These are phyloP conservation scores for Ophioceras dolichostomum DNA, from an alignment of 2,329 filamentous ascomycete genomes.

Conservation along the genomic window DNA sequence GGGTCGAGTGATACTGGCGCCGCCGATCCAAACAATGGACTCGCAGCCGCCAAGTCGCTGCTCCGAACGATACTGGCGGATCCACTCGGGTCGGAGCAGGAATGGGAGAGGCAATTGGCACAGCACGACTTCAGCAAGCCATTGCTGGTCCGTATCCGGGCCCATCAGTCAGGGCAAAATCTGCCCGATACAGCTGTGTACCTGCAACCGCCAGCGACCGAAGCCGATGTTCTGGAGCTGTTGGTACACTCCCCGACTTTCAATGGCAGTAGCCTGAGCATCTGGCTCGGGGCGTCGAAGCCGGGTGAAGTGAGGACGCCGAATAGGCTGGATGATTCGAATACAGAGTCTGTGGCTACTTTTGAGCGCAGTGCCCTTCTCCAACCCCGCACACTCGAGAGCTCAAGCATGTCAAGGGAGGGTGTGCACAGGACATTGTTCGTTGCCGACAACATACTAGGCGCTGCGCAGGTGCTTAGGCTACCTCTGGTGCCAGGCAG, in stretches of 20 bases:
- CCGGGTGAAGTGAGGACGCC: too few relatives aligned
- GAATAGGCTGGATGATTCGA: too few relatives aligned
- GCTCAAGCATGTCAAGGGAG: too few relatives aligned
- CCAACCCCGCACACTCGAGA: too few relatives aligned
- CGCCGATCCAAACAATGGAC: too few relatives aligned
- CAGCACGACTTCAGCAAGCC: slow-evolving; percentile 38
- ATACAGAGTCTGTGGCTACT: too few relatives aligned
- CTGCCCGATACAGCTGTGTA: too few relatives aligned
- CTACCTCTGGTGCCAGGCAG: slow-evolving; percentile 23
- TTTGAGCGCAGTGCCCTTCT: too few relatives aligned
- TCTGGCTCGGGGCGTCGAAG: too few relatives aligned
- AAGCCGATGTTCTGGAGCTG: slow-evolving; percentile 42
- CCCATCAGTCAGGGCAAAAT: too few relatives aligned
- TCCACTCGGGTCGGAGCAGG: slow-evolving; percentile 47
- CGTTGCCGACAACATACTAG: slow-evolving; percentile 59
- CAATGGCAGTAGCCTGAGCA: slow-evolving; percentile 50
- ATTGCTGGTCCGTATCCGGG: slow-evolving; percentile 49
- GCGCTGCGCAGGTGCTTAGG: slow-evolving; percentile 42
- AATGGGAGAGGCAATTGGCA: slow-evolving; percentile 55
- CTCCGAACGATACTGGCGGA: slow-evolving; percentile 60
- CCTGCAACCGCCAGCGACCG: slow-evolving; percentile 13
- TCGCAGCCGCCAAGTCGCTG: slow-evolving; percentile 53
- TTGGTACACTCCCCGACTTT: slow-evolving; percentile 50
- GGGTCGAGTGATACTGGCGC: too few relatives aligned
- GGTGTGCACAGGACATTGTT: slow-evolving; percentile 76